Conservation (phyloP, 768 basidiomycete genomes). For the Mycena galopus region DNA sequence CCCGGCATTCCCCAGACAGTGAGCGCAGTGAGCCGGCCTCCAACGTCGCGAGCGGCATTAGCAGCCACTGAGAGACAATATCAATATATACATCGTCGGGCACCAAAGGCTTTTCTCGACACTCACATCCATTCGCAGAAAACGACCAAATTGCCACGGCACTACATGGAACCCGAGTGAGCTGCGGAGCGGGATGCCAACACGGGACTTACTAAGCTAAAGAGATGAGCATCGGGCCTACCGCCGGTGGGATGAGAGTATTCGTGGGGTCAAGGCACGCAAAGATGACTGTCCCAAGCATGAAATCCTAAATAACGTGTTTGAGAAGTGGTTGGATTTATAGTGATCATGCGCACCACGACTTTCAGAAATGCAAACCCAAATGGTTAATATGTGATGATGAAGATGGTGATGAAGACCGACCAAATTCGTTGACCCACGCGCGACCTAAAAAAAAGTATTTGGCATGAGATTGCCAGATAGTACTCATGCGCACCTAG, state of each 20-base stretch:
- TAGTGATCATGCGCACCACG: conserved; percentile 51
- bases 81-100: not conserved
- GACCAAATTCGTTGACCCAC: conserved; percentile 73
- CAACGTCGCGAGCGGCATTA: conserved; percentile 79
- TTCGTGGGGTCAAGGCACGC: conserved; percentile 70
- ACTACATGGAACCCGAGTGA: conserved; percentile 47
- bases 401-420: too few species aligned
- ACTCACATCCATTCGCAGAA: conserved; percentile 54
- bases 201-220: conserved; percentile 66
- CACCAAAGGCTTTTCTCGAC: not conserved
- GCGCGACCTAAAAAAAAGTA: too few species aligned
- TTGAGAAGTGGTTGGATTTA: not conserved
- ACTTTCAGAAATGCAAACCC: too few species aligned
- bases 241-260: conserved; percentile 64
- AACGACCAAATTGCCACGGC: conserved; percentile 73
- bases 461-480: too few species aligned
- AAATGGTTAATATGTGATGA: too few species aligned
- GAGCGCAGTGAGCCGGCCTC: conserved; percentile 70
- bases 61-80: conserved; percentile 54
- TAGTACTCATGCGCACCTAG: too few species aligned
- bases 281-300: conserved; percentile 67
- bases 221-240: conserved; percentile 66
- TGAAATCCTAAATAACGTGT: conserved; percentile 52
- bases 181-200: not conserved
- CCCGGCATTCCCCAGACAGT: conserved; percentile 69